These are phyloP conservation scores for Dalechampia spathulata DNA, from an alignment of 441 rosid genomes.

Conservation along the genomic window DNA sequence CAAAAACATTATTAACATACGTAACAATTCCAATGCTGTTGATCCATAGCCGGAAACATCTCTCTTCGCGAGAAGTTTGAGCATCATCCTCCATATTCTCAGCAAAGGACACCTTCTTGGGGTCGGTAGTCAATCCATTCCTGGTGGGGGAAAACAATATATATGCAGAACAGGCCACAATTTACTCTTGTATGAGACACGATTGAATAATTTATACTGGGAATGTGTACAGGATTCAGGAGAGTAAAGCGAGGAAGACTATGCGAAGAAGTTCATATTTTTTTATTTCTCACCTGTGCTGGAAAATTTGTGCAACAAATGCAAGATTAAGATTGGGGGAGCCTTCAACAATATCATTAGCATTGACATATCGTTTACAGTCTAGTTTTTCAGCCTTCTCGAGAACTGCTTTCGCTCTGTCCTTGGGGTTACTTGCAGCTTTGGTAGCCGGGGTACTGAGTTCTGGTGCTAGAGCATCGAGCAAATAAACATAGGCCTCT, in stretches of 20 bases:
- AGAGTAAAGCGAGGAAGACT: constrained; percentile 3
- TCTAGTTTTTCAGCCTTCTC: constrained; percentile 95
- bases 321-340: constrained; percentile 97
- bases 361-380: constrained; percentile 75
- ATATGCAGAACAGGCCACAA: neutral
- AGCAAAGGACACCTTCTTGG: constrained; percentile 59
- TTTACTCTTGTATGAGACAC: no score
- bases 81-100: constrained; percentile 98
- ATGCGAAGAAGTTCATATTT: neutral
- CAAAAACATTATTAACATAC: constrained; percentile 79
- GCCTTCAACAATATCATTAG: constrained; percentile 91
- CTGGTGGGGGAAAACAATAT: constrained; percentile 32
- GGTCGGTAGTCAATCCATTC: constrained; percentile 78
- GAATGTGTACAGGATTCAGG: no score
- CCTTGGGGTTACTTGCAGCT: constrained; percentile 50
- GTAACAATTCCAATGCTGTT: constrained; percentile 87
- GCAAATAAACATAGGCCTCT: constrained; percentile 92
- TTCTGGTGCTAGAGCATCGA: constrained; percentile 97
- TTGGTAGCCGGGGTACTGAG: constrained; percentile 44
- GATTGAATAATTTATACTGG: no score
- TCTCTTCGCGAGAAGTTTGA: constrained; percentile 93
- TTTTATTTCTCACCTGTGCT: constrained; percentile 55
- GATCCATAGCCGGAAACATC: constrained; percentile 98
- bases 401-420: constrained; percentile 78
- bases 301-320: constrained; percentile 95